phyloP scores from a whole-genome alignment of 345 rosid genomes.

The Schrenkiella parvula region DNA sequence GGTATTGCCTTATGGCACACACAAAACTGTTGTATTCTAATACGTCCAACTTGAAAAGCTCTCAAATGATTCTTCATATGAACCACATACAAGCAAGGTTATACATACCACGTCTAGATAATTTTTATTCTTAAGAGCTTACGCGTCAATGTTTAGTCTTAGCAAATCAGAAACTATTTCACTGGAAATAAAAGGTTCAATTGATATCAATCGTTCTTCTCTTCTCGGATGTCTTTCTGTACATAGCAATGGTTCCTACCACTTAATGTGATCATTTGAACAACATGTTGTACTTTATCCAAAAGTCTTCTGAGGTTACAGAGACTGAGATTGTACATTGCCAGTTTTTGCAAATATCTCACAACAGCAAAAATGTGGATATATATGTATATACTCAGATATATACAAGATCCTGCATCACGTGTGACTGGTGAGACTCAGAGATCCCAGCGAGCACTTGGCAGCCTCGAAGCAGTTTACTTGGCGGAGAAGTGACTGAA shows the following conservation, averaged over 20 bases:
- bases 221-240: conserved; percentile 19
- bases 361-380: conserved; percentile 29
- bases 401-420: conserved; percentile 26
- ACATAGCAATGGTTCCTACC: conserved; percentile 14
- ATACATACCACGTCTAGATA: conserved; percentile 15
- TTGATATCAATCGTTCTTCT: neutral
- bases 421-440: conserved; percentile 40
- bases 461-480: conserved; percentile 48
- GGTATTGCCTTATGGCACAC: conserved; percentile 62
- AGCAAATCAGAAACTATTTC: conserved; percentile 11
- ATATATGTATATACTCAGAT: conserved; percentile 9
- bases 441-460: conserved; percentile 48
- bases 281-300: conserved; percentile 9
- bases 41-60: neutral
- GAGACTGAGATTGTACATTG: conserved; percentile 28
- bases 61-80: conserved; percentile 11
- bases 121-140: neutral
- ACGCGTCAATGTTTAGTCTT: neutral
- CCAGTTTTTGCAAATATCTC: conserved; percentile 21
- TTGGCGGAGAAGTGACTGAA: conserved; percentile 67
- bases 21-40: conserved; percentile 79
- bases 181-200: neutral
- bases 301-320: conserved; percentile 28
- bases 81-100: neutral
- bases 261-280: conserved; percentile 8